Conservation (phyloP, 768 basidiomycete species). For the Lentinula edodes region DNA sequence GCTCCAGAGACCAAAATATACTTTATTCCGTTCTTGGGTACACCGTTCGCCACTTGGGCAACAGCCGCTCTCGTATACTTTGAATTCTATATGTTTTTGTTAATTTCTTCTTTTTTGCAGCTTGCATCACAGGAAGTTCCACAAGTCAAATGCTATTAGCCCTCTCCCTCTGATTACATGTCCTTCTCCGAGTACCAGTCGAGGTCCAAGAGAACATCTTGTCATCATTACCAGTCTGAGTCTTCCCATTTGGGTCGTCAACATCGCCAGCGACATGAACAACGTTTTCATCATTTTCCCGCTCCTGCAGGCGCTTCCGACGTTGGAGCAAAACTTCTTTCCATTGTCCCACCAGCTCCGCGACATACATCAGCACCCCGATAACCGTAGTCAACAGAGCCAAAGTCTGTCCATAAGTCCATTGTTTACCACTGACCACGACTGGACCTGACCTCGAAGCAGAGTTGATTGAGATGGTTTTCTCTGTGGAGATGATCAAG, state of each 20-base stretch:
- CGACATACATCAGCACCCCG: not conserved
- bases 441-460: not conserved
- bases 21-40: no score
- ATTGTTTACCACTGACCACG: not conserved
- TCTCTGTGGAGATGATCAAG: not conserved
- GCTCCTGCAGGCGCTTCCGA: not conserved
- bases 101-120: no score
- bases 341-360: not conserved
- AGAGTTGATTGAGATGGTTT: not conserved
- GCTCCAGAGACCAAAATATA: no score
- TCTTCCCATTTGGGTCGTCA: not conserved
- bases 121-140: no score
- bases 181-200: not conserved
- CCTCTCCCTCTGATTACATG: not conserved
- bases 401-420: not conserved
- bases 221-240: not conserved
- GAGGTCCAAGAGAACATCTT: not conserved
- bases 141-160: not conserved
- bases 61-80: no score
- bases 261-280: not conserved
- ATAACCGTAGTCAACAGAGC: not conserved
- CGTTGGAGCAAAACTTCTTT: not conserved
- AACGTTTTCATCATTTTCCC: not conserved
- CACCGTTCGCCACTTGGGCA: no score
- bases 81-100: no score